Conservation (phyloP, 257 asterid genomes). For the Anisodus tanguticus region DNA sequence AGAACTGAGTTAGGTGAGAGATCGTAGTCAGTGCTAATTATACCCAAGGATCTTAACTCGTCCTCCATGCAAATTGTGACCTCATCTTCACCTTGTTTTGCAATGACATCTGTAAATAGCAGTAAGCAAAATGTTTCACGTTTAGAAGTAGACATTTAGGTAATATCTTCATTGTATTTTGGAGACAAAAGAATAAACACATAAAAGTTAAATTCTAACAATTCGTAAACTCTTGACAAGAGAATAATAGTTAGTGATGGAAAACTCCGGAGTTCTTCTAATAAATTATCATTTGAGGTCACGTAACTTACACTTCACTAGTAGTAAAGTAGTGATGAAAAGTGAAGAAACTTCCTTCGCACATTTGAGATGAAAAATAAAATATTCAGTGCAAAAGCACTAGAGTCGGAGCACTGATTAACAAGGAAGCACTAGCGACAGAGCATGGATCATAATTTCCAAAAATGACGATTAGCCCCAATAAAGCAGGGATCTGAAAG, state of each 20-base stretch:
- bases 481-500: background rate
- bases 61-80: slow-evolving; percentile 82
- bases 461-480: background rate
- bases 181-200: slow-evolving; percentile 2
- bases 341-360: background rate
- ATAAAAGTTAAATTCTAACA: background rate
- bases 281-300: background rate
- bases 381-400: background rate
- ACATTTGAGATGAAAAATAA: slow-evolving; percentile 20
- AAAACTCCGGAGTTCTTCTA: background rate
- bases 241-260: background rate
- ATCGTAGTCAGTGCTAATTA: slow-evolving; percentile 52
- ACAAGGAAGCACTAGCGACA: background rate
- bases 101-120: slow-evolving; percentile 41
- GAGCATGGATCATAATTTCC: slow-evolving; percentile 7
- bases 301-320: background rate
- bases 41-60: slow-evolving; percentile 67
- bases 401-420: background rate
- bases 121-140: background rate
- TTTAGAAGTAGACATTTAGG: slow-evolving; percentile 20
- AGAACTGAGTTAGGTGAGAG: slow-evolving; percentile 40
- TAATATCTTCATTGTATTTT: background rate
- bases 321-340: slow-evolving; percentile 17
- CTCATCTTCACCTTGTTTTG: slow-evolving; percentile 46
- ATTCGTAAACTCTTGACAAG: background rate